Evolutionary conservation across 179 eudicot species (phyloP).

Genomic region (Vitellaria paradoxa): DNA sequence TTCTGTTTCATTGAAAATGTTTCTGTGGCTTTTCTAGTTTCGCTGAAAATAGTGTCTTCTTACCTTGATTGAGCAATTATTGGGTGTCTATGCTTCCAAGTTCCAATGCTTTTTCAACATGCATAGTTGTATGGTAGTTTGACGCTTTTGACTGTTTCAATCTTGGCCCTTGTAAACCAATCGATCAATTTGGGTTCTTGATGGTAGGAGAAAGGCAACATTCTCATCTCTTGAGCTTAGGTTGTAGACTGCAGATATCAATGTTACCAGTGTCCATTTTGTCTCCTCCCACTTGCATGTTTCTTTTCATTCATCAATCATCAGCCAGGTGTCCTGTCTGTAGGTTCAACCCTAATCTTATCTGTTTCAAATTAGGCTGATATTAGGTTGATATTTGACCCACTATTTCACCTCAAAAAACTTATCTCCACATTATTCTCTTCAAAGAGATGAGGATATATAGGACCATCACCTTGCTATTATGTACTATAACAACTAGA

Average conservation of each 20-base stretch:
- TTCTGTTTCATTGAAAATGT: background rate
- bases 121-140: too few relatives aligned
- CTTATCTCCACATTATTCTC: constrained; percentile 2
- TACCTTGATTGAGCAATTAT: background rate
- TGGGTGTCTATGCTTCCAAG: too few relatives aligned
- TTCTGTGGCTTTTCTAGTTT: background rate
- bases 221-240: too few relatives aligned
- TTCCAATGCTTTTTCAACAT: too few relatives aligned
- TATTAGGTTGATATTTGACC: background rate
- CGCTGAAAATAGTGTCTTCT: background rate
- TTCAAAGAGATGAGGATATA: background rate
- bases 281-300: background rate
- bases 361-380: too few relatives aligned
- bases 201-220: too few relatives aligned
- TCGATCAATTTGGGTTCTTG: too few relatives aligned
- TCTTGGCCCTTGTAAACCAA: too few relatives aligned
- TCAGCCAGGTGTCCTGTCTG: background rate
- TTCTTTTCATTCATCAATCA: background rate
- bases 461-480: background rate
- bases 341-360: too few relatives aligned
- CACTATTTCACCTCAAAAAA: constrained; percentile 10
- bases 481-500: background rate
- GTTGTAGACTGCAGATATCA: too few relatives aligned
- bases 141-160: too few relatives aligned
- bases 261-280: background rate